A percentile compares a stretch with the other conserved stretches of the same genome.
Evolutionary conservation across 75 land plant species (phyloP).

Genomic region (Chamaecyparis obtusa): DNA sequence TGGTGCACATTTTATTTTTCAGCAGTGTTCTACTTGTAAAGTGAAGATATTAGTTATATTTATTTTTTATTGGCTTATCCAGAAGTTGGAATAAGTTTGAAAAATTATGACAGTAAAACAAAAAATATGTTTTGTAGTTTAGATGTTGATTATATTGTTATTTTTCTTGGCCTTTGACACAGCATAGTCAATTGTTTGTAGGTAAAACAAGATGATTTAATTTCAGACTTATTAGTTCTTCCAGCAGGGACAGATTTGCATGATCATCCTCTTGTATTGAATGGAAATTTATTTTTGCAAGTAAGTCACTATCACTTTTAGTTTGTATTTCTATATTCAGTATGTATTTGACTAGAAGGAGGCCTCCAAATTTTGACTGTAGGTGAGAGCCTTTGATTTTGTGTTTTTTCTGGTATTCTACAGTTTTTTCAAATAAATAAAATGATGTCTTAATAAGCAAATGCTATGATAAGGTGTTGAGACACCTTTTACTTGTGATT

Average conservation of each 20-base stretch:
- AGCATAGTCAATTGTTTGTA: conserved; percentile 19
- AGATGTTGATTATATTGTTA: background rate
- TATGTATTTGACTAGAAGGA: background rate
- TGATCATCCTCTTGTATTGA: conserved; percentile 67
- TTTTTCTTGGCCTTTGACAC: conserved; percentile 1
- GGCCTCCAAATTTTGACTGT: background rate
- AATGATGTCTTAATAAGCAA: background rate
- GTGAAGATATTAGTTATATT: background rate
- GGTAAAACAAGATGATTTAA: conserved; percentile 72
- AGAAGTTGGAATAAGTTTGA: no score
- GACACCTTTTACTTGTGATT: background rate
- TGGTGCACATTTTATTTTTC: no score
- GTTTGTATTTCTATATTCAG: background rate
- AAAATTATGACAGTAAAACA: background rate
- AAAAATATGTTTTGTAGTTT: background rate
- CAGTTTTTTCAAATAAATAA: background rate
- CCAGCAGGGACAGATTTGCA: conserved; percentile 87
- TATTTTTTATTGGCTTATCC: background rate
- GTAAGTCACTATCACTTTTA: conserved; percentile 31
- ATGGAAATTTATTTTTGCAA: conserved; percentile 80
- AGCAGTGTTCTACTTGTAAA: no score
- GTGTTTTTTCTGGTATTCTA: background rate
- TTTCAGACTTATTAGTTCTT: conserved; percentile 69
- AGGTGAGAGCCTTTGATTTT: background rate
- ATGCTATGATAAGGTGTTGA: background rate